Base-by-base conservation (phyloP, 2,329 filamentous ascomycete species). In the Trichoderma polysporum region DNA sequence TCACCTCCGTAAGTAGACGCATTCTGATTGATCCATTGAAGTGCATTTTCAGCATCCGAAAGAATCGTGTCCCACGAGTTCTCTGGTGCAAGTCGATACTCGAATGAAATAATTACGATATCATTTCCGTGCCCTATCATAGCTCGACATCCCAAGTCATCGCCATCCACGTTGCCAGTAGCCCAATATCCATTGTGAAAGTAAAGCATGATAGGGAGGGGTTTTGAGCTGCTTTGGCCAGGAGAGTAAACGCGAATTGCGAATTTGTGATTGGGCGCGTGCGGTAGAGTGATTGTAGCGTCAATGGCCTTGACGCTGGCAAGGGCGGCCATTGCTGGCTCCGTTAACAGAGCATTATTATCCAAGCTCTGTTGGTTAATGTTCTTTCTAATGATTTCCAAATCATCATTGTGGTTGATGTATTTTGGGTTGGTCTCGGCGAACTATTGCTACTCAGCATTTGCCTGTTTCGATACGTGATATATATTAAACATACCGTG, bases 291-390 rank as follows among this genome's bases (percentile, higher is more conserved):
- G 5, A 49, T 49, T 15, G 22, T 10, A 49, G 45, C 22, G 5
- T 49, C 22, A 7, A 15, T 1, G 5, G 52, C 12, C n/a, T 54
- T 54, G 31, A 54, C 52, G 29, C 52, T 25, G 19, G 52, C 52
- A 54, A 54, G 52, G 27, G 31, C 52, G 7, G 19, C 52, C 52
- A 54, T 54, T 54, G 52, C 52, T 9, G 52, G 52, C 19, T 54
- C 52, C 31, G 13, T 54, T 33, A 54, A 22, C 15, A 54, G 19
- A 54, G 52, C 52, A 9, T 22, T 54, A 19, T 54, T 54, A 25
- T 54, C 52, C 52, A 54, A 54, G 31, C 52, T 54, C 19, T 54
- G 52, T 15, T 54, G 52, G 12, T 54, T 54, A 54, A 54, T 54
- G 10, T 12, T 54, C 9, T 22, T 25, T 22, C 52, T 15, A n/a